Evolutionary conservation across 2,329 filamentous ascomycete species (phyloP).

Genomic region (Elsinoe ampelina): DNA sequence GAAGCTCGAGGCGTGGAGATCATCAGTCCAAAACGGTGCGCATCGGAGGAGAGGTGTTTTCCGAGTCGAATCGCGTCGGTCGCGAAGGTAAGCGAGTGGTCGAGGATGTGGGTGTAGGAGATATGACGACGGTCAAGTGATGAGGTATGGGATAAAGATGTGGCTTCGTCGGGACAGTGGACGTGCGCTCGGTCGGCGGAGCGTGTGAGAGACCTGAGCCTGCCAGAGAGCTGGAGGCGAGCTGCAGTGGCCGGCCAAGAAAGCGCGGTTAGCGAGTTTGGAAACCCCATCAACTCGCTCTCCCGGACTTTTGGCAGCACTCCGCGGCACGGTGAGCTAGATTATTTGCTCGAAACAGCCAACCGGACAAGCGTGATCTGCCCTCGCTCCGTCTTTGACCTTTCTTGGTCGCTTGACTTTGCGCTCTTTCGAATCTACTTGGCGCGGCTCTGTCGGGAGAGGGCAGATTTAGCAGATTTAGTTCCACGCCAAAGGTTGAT

Average conservation of each 20-base stretch:
- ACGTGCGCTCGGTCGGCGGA: slow-evolving; percentile 7
- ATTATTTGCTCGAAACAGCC: neutral
- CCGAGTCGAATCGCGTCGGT: neutral
- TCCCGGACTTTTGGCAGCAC: too few species aligned
- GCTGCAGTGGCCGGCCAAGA: neutral
- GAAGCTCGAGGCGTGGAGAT: neutral
- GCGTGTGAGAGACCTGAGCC: neutral
- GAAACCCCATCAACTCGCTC: too few species aligned
- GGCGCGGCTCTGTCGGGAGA: neutral
- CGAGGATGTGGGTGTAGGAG: neutral
- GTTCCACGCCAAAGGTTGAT: neutral
- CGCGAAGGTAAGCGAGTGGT: neutral
- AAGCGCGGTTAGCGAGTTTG: too few species aligned
- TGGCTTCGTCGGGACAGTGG: neutral
- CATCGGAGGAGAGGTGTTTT: neutral
- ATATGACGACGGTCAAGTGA: slow-evolving; percentile 2
- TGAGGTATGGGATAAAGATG: slow-evolving; percentile 8
- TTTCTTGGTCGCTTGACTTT: slow-evolving; percentile 1
- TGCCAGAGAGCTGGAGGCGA: too few species aligned
- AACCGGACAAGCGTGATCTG: neutral
- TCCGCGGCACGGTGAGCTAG: neutral
- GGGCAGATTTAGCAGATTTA: neutral
- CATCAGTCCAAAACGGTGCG: slow-evolving; percentile 7
- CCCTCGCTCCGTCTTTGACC: neutral
- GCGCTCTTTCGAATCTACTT: neutral